phyloP scores from a whole-genome alignment of 2,329 filamentous ascomycete genomes.

The Colletotrichum musicola region DNA sequence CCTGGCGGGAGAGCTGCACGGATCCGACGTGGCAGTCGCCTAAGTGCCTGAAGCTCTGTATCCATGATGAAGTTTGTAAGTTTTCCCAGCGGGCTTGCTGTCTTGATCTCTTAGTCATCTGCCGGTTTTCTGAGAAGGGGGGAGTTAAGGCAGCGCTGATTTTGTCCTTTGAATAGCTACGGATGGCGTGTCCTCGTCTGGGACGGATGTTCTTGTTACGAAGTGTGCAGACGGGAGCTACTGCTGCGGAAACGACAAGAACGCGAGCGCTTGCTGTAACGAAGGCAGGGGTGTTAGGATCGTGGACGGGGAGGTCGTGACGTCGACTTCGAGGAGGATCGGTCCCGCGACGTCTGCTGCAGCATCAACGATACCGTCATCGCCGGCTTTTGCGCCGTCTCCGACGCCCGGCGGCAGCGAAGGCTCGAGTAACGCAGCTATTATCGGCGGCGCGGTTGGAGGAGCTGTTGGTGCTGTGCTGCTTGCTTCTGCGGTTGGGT shows the following conservation, averaged over 20 bases:
- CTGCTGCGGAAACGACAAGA: not conserved
- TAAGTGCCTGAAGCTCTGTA: slow-evolving; percentile 41
- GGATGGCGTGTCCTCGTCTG: not conserved
- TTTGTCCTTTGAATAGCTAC: too few species aligned
- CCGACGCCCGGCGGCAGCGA: not conserved
- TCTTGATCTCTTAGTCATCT: too few species aligned
- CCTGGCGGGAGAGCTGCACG: slow-evolving; percentile 28
- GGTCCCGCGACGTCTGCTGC: not conserved
- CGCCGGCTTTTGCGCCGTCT: not conserved
- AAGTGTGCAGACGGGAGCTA: not conserved
- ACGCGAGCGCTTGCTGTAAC: not conserved
- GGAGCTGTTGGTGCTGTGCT: not conserved
- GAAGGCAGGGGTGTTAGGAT: not conserved
- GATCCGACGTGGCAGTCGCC: slow-evolving; percentile 42
- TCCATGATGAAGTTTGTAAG: not conserved
- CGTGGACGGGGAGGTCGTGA: not conserved
- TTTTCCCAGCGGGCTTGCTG: too few species aligned
- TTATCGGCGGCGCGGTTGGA: slow-evolving; percentile 5
- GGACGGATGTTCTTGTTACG: not conserved
- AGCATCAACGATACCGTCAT: not conserved
- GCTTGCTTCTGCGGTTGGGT: not conserved
- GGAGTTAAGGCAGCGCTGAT: too few species aligned
- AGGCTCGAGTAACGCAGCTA: not conserved
- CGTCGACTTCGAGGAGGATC: not conserved
- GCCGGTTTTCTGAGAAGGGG: too few species aligned